Base-by-base conservation (phyloP, 2,329 filamentous ascomycete species). In the Pestalotiopsis sp. region DNA sequence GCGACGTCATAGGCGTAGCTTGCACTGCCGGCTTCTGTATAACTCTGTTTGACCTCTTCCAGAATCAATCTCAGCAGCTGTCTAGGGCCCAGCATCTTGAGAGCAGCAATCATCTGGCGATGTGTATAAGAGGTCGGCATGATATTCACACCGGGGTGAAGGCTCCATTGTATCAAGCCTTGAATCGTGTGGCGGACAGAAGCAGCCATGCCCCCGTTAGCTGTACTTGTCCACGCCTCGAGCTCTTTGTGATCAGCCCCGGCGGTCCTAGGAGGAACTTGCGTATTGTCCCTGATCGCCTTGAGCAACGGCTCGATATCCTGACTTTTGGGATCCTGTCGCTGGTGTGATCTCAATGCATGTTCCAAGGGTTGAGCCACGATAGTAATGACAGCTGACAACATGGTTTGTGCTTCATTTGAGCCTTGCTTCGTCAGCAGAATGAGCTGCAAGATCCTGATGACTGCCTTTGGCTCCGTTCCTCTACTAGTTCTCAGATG, bases 401-500 rank as follows among this genome's bases (percentile, higher is more conserved):
- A 87, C 89, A 93, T 93, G 3, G 87, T 84, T 66, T 85, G 87
- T 12, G 92, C 92, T 75, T 95, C 93, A 41, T 87, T 87, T 0
- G 92, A 92, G 60, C 91, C 91, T 6, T 91, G 90, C 38, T 87
- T 88, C 0, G 91, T 92, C 17, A 88, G 84, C n/a, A 95, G 83
- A 17, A 95, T 87, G 63, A 93, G 86, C 69, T 93, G 89, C 9
- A 96, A 82, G 27, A 95, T 89, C 72, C 91, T 90, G 69, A 95
- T 85, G 20, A 93, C 84, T 3, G 92, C 87, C 73, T 90, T 89
- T 69, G 92, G 87, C 73, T 93, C 90, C 17, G 86, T 85, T 3
- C 83, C 81, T 14, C 88, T 87, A 69, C 91, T 87, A 65, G 90
- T 85, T 84, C 91, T 91, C 3, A 94, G 87, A 72, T 92, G 89